A percentile compares a stretch with the other conserved stretches of the same genome.
Evolutionary conservation across 352 stramenopile species (phyloP).

Genomic region (Phytopythium ostracodes): DNA sequence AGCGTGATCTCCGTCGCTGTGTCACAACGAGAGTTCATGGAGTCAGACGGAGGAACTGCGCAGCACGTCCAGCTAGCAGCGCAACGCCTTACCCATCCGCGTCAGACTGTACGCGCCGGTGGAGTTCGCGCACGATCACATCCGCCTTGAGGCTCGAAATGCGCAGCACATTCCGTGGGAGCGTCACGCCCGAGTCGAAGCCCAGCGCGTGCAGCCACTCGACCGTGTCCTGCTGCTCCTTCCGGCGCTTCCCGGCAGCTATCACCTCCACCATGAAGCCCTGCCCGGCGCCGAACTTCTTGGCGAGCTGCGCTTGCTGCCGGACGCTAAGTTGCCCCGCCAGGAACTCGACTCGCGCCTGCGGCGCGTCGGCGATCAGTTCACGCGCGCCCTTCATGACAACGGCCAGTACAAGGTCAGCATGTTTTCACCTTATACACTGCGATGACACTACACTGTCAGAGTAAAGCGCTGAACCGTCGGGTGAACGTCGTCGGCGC

Average conservation of each 20-base stretch:
- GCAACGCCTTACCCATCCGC: not conserved
- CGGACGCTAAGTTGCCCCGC: slow-evolving; percentile 37
- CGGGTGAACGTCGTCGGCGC: not conserved
- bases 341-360: slow-evolving; percentile 55
- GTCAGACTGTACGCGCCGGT: slow-evolving; percentile 18
- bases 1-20: not conserved
- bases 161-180: slow-evolving; percentile 34
- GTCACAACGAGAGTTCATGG: not conserved
- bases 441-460: too few relatives aligned
- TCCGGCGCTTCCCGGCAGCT: slow-evolving; percentile 6
- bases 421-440: too few relatives aligned
- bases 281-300: slow-evolving; percentile 49
- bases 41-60: not conserved
- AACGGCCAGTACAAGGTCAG: not conserved
- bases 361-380: slow-evolving; percentile 36
- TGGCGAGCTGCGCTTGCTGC: slow-evolving; percentile 41
- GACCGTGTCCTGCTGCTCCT: slow-evolving; percentile 27
- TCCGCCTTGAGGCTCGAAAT: slow-evolving; percentile 60
- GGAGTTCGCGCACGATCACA: slow-evolving; percentile 50
- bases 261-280: slow-evolving; percentile 55
- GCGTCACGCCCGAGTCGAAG: slow-evolving; percentile 34
- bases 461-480: not conserved
- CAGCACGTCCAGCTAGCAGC: too few relatives aligned
- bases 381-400: slow-evolving; percentile 31
- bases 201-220: slow-evolving; percentile 49